Conservation (phyloP, 2,329 filamentous ascomycete genomes). For the Cercospora brassicicola region DNA sequence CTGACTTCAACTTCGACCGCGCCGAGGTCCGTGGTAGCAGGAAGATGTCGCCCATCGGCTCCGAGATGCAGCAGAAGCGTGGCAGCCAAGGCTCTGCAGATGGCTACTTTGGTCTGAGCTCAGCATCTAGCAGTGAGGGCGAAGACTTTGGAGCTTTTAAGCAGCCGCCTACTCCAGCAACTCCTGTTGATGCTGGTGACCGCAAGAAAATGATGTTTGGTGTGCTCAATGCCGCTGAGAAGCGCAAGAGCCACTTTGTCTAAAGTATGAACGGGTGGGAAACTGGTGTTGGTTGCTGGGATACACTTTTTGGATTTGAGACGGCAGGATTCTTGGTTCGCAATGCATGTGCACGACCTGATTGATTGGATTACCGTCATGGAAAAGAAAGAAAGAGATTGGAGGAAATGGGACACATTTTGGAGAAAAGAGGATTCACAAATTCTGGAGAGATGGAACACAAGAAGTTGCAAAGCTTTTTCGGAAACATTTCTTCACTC, state of each 20-base stretch:
- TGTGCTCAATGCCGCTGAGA: constrained; percentile 82
- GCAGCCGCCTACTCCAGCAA: constrained; percentile 46
- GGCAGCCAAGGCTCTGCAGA: constrained; percentile 38
- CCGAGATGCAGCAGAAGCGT: constrained; percentile 42
- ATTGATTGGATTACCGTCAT: constrained; percentile 1
- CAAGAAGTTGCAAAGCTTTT: background rate
- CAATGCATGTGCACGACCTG: constrained; percentile 1
- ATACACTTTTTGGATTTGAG: constrained; percentile 2
- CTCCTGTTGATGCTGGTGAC: constrained; percentile 71
- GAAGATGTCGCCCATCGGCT: constrained; percentile 43
- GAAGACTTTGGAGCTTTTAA: constrained; percentile 38
- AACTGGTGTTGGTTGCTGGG: background rate
- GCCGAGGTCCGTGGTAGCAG: constrained; percentile 54
- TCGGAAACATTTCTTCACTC: background rate
- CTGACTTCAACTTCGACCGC: constrained; percentile 65
- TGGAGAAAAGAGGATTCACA: background rate
- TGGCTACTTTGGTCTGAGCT: constrained; percentile 53
- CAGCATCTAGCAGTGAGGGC: constrained; percentile 71
- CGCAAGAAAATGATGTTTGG: constrained; percentile 83
- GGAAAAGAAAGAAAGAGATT: constrained; percentile 3
- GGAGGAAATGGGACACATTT: background rate
- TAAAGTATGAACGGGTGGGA: constrained; percentile 35
- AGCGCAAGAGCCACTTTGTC: constrained; percentile 73
- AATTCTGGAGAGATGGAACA: background rate
- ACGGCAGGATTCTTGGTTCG: background rate